A percentile compares a stretch with the other conserved stretches of the same genome.
Evolutionary conservation across 2,329 filamentous ascomycete species (phyloP).

Genomic region (Moelleriella libera): DNA sequence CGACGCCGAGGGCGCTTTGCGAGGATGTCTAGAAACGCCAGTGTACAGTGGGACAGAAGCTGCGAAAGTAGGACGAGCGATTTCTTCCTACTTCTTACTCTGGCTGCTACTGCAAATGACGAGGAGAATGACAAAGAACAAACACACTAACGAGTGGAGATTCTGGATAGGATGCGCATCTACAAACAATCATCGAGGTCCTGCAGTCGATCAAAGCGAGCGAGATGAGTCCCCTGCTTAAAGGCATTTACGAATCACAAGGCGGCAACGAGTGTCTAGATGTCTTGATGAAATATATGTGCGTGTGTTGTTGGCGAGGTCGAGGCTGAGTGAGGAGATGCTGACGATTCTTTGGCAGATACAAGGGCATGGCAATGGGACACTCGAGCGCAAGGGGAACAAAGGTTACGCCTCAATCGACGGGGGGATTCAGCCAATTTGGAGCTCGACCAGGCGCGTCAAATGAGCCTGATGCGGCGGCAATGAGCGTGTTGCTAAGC

Average conservation of each 20-base stretch:
- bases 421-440: conserved; percentile 74
- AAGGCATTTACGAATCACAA: conserved; percentile 62
- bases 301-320: conserved; percentile 9
- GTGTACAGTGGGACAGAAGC: conserved; percentile 52
- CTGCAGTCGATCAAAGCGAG: conserved; percentile 91
- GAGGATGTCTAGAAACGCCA: conserved; percentile 70
- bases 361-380: conserved; percentile 70
- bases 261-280: conserved; percentile 79
- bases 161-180: conserved; percentile 57
- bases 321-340: too few relatives aligned
- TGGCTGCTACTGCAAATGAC: not conserved
- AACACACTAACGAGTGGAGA: not conserved
- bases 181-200: conserved; percentile 82
- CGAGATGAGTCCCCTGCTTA: conserved; percentile 84
- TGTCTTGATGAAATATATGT: conserved; percentile 96
- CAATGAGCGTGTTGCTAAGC: conserved; percentile 92
- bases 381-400: conserved; percentile 16
- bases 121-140: not conserved
- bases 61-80: conserved; percentile 33
- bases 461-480: conserved; percentile 61
- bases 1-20: conserved; percentile 74
- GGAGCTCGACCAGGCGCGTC: conserved; percentile 34
- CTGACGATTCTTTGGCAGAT: conserved; percentile 31
- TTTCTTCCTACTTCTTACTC: too few relatives aligned
- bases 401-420: conserved; percentile 56